Evolutionary conservation across 2,329 filamentous ascomycete genomes (phyloP), one percentile per base, ranked within the genome.

Genomic region (Talaromyces sp.): DNA sequence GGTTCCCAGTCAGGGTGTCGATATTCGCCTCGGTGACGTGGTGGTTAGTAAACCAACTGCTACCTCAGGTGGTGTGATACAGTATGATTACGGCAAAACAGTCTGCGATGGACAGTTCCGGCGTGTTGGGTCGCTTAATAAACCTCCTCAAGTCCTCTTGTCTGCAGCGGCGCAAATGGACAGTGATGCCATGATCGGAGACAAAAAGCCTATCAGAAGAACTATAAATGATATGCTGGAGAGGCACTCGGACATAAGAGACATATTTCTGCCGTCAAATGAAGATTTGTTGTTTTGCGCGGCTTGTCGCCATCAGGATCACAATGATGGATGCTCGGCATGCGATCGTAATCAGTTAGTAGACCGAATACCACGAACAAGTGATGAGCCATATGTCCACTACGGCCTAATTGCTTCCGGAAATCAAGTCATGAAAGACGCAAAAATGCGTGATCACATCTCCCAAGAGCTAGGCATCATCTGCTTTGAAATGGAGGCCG

Each of bases 341-440:
- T 57, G 55, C 13, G 19, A 30, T 47, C 13, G 4, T 8, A 22
- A 47, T 11, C 22, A 57, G 22, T 19, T 57, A n/a, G 4, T 44
- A 9, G 11, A 44, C 19, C 55, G 55, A 9, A 5, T n/a, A 58
- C 58, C 66, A 68, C 62, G 54, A 60, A 47, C 53, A 49, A n/a
- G 62, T 52, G 59, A 30, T 47, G 28, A 32, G 25, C 22, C 42
- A 6, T 36, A 13, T 11, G 61, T 71, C 22, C 68, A 73, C 44
- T 70, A 72, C 49, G 69, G 70, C 1, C 62, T 60, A 0, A 69
- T 72, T 33, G 70, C 61, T 9, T 72, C 71, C 3, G 68, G 66
- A 1, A 70, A 73, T 51, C 65, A 66, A 32, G 33, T 68, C 15
- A 27, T 68, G 25, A 60, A 60, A n/a, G 58, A 60, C 22, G 58